Evolutionary conservation across 2,329 filamentous ascomycete species (phyloP).

Genomic region (Fusarium papillatum): DNA sequence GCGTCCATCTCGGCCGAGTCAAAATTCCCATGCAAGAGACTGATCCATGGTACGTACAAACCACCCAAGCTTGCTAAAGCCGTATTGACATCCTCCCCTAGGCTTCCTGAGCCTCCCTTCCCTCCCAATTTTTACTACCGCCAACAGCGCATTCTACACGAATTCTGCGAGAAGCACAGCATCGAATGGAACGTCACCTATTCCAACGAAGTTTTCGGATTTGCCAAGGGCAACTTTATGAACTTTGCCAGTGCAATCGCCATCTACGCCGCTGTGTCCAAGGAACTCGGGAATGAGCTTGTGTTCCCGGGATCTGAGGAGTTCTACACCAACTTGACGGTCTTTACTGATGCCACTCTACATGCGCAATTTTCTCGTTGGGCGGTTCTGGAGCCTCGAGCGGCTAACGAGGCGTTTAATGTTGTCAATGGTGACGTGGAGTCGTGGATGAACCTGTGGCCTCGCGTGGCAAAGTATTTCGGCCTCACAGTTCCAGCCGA

Average conservation of each 20-base stretch:
- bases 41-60: slow-evolving; percentile 1
- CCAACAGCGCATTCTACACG: neutral
- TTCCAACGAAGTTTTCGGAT: slow-evolving; percentile 22
- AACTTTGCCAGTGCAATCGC: slow-evolving; percentile 14
- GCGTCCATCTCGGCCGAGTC: slow-evolving; percentile 9
- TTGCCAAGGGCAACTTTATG: slow-evolving; percentile 24
- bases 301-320: neutral
- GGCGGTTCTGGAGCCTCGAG: neutral
- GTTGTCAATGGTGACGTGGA: neutral
- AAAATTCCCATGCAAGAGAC: slow-evolving; percentile 17
- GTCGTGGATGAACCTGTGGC: neutral
- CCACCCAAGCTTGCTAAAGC: neutral
- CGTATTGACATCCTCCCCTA: neutral
- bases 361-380: neutral
- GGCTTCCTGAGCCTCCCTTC: neutral
- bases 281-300: neutral
- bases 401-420: neutral
- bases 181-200: slow-evolving; percentile 9
- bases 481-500: neutral
- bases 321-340: neutral
- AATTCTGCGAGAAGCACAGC: neutral
- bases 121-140: slow-evolving; percentile 26
- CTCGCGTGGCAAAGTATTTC: neutral
- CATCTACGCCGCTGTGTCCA: neutral
- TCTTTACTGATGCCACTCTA: neutral